Conservation (phyloP, 2,329 filamentous ascomycete genomes). For the Rosellinia necatrix region DNA sequence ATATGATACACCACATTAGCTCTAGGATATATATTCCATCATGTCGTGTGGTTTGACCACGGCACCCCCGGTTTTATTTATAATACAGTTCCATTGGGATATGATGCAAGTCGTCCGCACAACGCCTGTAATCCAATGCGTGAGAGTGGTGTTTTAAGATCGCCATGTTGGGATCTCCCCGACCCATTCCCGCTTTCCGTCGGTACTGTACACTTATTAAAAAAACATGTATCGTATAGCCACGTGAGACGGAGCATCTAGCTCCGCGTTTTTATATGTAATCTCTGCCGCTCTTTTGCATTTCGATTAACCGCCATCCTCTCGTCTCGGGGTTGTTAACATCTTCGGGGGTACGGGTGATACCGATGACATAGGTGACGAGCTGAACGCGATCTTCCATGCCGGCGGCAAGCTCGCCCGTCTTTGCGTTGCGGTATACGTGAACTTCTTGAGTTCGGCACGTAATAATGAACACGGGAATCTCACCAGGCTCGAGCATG, state of each 20-base stretch:
- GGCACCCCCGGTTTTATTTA: conserved; percentile 38
- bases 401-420: conserved; percentile 84
- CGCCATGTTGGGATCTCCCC: conserved; percentile 20
- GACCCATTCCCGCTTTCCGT: conserved; percentile 27
- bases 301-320: conserved; percentile 95
- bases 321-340: conserved; percentile 96
- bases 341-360: conserved; percentile 91
- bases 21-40: conserved; percentile 21
- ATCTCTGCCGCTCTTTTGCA: conserved; percentile 97
- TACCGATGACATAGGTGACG: conserved; percentile 96
- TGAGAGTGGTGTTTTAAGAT: conserved; percentile 40
- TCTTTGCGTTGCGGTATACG: conserved; percentile 92
- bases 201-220: conserved; percentile 39
- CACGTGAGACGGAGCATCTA: conserved; percentile 9
- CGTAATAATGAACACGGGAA: conserved; percentile 96
- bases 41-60: conserved; percentile 22
- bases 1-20: conserved; percentile 1
- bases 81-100: conserved; percentile 34
- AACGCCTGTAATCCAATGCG: conserved; percentile 34
- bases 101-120: conserved; percentile 29
- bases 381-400: conserved; percentile 99
- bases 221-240: conserved; percentile 34
- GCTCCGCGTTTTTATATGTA: conserved; percentile 58
- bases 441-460: conserved; percentile 97
- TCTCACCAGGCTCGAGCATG: conserved; percentile 82